Percentiles rank a stretch among this genome's conserved stretches.
phyloP scores from a whole-genome alignment of 2,329 filamentous ascomycete species.

The Fusarium secorum region DNA sequence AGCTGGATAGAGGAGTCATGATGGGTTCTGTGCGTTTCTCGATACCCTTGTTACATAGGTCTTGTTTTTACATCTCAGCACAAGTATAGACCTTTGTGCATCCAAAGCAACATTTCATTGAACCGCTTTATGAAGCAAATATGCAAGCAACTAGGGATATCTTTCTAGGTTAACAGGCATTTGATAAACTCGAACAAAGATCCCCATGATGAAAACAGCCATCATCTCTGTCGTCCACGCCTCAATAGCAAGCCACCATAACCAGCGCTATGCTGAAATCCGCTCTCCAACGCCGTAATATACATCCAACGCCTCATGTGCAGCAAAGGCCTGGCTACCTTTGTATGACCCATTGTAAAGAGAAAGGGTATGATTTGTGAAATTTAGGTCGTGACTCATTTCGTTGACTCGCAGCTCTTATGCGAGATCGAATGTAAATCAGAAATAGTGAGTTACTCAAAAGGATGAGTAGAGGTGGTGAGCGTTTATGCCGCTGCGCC shows the following conservation, averaged over 20 bases:
- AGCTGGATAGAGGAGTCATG: conserved; percentile 22
- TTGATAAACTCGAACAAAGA: conserved; percentile 6
- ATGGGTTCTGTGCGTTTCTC: not conserved
- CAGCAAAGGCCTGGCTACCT: not conserved
- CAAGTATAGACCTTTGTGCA: not conserved
- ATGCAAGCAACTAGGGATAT: conserved; percentile 11
- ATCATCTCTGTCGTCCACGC: not conserved
- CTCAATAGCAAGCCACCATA: conserved; percentile 3
- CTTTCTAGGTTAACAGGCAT: conserved; percentile 5
- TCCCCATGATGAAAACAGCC: conserved; percentile 5
- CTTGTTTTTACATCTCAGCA: not conserved
- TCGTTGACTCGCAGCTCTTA: not conserved
- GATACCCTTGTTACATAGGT: not conserved
- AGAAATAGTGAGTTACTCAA: not conserved
- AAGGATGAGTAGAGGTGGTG: not conserved
- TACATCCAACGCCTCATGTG: conserved; percentile 26
- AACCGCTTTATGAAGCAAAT: not conserved
- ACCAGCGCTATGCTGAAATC: conserved; percentile 1
- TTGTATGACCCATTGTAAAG: not conserved
- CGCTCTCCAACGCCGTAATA: conserved; percentile 25
- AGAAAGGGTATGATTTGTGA: conserved; percentile 2
- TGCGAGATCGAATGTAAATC: not conserved
- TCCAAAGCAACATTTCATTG: not conserved
- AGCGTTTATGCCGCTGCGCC: not conserved
- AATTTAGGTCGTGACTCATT: conserved; percentile 16